Conservation (phyloP, 164 flowering plant species). For the Macadamia tetraphylla region DNA sequence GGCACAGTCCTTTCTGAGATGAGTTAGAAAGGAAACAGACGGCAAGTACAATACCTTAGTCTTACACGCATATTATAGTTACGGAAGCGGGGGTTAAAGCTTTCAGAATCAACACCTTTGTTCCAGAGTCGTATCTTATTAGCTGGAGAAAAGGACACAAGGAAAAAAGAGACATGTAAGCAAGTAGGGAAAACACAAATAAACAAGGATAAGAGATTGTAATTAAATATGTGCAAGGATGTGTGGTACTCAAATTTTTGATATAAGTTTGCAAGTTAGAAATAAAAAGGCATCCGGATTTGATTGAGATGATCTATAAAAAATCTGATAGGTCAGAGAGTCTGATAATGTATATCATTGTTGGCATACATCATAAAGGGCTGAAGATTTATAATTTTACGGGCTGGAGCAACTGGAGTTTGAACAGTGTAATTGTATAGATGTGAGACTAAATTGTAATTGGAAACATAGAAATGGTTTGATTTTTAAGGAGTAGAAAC, state of each 20-base stretch:
- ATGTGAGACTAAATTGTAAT: no score
- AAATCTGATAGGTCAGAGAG: no score
- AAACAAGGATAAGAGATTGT: background rate
- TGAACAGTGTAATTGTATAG: no score
- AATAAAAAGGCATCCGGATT: no score
- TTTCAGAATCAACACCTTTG: conserved; percentile 92
- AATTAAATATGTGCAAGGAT: background rate
- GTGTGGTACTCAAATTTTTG: no score
- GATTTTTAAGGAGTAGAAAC: no score
- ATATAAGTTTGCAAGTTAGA: background rate
- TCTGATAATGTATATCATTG: no score
- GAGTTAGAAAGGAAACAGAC: background rate
- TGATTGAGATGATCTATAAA: no score
- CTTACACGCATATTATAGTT: conserved; percentile 70
- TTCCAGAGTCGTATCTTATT: conserved; percentile 91
- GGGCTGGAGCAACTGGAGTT: no score
- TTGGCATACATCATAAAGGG: no score
- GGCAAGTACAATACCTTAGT: conserved; percentile 44
- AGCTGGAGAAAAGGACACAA: conserved; percentile 33
- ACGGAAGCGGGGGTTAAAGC: conserved; percentile 76
- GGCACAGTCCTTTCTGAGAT: background rate
- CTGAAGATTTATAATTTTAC: no score
- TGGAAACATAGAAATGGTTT: no score
- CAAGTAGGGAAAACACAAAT: background rate
- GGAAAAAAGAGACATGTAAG: background rate